Base-by-base conservation (phyloP, 805 yeast species). In the Yarrowia osloensis region DNA sequence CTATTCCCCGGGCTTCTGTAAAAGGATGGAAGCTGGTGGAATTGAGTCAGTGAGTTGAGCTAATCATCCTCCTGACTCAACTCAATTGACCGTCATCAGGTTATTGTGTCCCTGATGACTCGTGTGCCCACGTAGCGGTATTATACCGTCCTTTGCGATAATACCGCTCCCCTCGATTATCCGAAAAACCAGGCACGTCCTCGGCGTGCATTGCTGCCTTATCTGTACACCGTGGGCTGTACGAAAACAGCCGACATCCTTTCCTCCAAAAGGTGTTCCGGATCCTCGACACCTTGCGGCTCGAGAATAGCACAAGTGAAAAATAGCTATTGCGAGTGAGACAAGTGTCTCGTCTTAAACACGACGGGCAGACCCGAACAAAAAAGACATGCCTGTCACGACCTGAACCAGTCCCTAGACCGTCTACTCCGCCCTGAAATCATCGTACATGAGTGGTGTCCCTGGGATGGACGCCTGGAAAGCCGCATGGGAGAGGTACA, bases 21-120 rank as follows among this genome's bases (percentile, higher is more conserved):
- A n/a, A 50, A 21, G 40, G 57, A 50, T 50, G 57, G 57, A 50
- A 50, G 57, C 57, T 50, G 57, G 57, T 50, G 40, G 57, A 50
- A 50, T 50, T 50, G 57, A 33, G 57, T 50, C 39, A 13, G 15
- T 12, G 31, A 17, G 33, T 28, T 26, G 33, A 46, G 50, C 50
- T 46, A 46, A 46, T 46, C 50, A 24, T 8, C 22, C 12, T 11
- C 26, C 29, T 15, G 49, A 46, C 50, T 46, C 50, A 46, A 26
- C 33, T 46, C 33, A 26, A n/a, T 24, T 26, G 31, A 4, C 29
- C 12, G 28, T 42, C 47, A 21, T 39, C 24, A 3, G 44, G 13
- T 33, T 15, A 8, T 8, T 35, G 21, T 39, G 24, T n/a, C 9
- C n/a, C 42, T 37, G 42, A n/a, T 28, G 31, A 28, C 31, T 28